Evolutionary conservation across 169 alveolate species (phyloP).

Genomic region (Plasmodium yoelii): DNA sequence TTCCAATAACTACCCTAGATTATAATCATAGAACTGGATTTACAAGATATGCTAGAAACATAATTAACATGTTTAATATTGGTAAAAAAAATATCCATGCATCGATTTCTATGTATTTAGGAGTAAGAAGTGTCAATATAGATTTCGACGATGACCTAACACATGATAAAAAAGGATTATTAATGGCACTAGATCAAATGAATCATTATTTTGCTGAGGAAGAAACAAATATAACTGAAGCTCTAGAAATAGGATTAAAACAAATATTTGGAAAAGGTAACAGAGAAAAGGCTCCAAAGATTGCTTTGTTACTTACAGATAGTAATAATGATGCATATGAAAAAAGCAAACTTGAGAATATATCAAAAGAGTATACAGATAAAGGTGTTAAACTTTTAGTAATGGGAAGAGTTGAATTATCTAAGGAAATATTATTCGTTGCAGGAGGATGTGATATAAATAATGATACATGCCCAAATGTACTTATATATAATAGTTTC

Average conservation of each 20-base stretch:
- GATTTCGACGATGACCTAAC: conserved; percentile 19
- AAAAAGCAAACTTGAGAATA: conserved; percentile 2
- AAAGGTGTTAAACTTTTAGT: conserved; percentile 34
- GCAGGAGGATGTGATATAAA: conserved; percentile 54
- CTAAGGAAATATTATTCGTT: conserved; percentile 10
- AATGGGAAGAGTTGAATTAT: conserved; percentile 18
- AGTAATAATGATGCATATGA: conserved; percentile 61
- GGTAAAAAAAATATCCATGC: conserved; percentile 43
- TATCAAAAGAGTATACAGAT: conserved; percentile 36
- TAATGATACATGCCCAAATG: conserved; percentile 29
- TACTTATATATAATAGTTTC: conserved; percentile 18
- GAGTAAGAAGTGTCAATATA: neutral
- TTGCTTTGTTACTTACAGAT: conserved; percentile 41
- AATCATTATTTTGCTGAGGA: neutral
- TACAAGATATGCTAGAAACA: conserved; percentile 13
- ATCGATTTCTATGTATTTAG: conserved; percentile 34
- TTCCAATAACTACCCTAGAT: conserved; percentile 12
- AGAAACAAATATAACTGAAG: conserved; percentile 46
- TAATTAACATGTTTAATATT: conserved; percentile 22
- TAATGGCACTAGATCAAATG: conserved; percentile 4
- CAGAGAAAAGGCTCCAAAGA: conserved; percentile 58
- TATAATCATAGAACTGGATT: conserved; percentile 9
- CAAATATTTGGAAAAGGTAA: conserved; percentile 57
- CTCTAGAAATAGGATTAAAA: conserved; percentile 38
- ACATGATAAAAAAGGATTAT: conserved; percentile 29